A percentile compares a stretch with the other conserved stretches of the same genome.
These are phyloP conservation scores for Smittium mucronatum DNA, from an alignment of 371 early-diverging fungal genomes.

Conservation along the genomic window DNA sequence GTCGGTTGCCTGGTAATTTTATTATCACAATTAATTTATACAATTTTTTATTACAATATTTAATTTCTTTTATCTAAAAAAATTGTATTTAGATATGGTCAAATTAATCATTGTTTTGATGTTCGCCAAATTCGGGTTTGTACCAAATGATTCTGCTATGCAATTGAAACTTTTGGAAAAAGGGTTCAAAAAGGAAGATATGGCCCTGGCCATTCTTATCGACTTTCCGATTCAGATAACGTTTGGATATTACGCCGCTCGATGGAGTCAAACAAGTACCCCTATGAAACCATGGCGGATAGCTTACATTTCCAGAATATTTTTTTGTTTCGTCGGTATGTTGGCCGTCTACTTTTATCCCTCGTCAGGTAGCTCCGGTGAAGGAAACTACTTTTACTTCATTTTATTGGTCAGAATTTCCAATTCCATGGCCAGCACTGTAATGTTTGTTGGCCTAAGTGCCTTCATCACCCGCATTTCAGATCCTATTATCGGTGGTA, in stretches of 20 bases:
- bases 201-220: conserved; percentile 79
- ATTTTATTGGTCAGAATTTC: conserved; percentile 72
- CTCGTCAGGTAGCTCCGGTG: conserved; percentile 31
- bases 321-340: conserved; percentile 71
- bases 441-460: conserved; percentile 90
- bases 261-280: conserved; percentile 75
- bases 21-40: conserved; percentile 14
- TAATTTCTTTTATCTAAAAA: background rate
- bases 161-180: conserved; percentile 85
- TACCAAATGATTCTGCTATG: conserved; percentile 86
- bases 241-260: conserved; percentile 93
- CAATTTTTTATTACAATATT: conserved; percentile 7
- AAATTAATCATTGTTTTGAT: conserved; percentile 64
- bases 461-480: conserved; percentile 88
- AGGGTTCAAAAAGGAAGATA: conserved; percentile 86
- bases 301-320: conserved; percentile 74
- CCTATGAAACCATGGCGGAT: conserved; percentile 86
- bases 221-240: conserved; percentile 93
- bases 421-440: conserved; percentile 73
- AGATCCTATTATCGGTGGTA: conserved; percentile 93
- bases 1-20: conserved; percentile 42
- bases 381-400: conserved; percentile 62
- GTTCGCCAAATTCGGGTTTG: conserved; percentile 84
- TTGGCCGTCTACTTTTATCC: conserved; percentile 68
- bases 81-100: conserved; percentile 45